These are phyloP conservation scores for Canna indica DNA, from an alignment of 176 grass and related monocot species.

Conservation along the genomic window DNA sequence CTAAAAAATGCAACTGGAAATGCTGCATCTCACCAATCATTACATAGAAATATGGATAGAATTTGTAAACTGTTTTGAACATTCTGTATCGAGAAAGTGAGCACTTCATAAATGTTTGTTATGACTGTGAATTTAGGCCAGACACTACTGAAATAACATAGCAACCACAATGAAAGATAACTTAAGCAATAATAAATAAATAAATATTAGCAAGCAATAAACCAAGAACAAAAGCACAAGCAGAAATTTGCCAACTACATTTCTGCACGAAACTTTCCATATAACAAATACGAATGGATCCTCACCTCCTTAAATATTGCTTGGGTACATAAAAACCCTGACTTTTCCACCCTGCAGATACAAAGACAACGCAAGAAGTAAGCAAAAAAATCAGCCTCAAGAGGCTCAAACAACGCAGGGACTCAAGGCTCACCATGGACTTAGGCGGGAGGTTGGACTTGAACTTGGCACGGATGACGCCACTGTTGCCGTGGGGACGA, in stretches of 20 bases:
- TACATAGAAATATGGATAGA: not conserved
- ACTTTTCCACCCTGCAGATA: not conserved
- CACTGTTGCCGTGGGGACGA: conserved; percentile 1
- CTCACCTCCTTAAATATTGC: conserved; percentile 8
- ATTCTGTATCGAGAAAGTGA: not conserved
- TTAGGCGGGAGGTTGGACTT: conserved; percentile 8
- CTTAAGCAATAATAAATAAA: not conserved
- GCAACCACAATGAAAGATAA: no score
- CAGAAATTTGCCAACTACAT: not conserved
- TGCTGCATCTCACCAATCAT: not conserved
- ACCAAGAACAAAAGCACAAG: not conserved
- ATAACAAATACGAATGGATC: not conserved
- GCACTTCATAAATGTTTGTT: no score
- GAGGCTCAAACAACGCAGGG: not conserved
- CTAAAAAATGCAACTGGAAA: not conserved
- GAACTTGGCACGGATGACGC: conserved; percentile 8
- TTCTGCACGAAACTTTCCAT: not conserved
- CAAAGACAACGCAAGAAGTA: not conserved
- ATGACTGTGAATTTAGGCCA: no score
- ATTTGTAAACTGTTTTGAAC: not conserved
- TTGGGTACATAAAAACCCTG: conserved; percentile 14
- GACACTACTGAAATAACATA: no score
- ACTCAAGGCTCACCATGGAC: conserved; percentile 1
- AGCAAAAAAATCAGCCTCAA: not conserved
- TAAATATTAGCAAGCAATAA: not conserved